These are phyloP conservation scores for Euptelea pleiosperma DNA, from an alignment of 164 flowering plant genomes.

Conservation along the genomic window DNA sequence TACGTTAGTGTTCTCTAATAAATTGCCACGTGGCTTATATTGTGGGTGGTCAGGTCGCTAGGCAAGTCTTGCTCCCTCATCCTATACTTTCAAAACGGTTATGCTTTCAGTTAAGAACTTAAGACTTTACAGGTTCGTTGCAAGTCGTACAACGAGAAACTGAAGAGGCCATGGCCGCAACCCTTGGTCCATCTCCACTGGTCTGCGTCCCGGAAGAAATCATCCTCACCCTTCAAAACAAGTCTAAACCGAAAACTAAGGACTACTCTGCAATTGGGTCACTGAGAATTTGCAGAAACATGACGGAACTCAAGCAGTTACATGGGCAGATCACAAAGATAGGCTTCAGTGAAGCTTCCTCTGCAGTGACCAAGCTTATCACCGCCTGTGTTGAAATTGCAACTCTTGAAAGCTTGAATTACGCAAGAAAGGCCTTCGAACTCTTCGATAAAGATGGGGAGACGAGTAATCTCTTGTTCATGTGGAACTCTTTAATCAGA, in stretches of 20 bases:
- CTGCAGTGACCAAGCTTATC: conserved; percentile 30
- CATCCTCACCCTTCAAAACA: conserved; percentile 1
- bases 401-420: conserved; percentile 37
- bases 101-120: no score
- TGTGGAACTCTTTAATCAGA: conserved; percentile 54
- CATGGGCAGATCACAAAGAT: conserved; percentile 39
- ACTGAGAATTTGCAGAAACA: conserved; percentile 34
- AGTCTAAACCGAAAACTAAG: conserved; percentile 5
- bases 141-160: no score
- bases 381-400: conserved; percentile 33
- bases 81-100: no score
- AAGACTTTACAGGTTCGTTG: no score
- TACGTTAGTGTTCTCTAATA: no score
- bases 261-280: conserved; percentile 17
- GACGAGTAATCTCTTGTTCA: conserved; percentile 19
- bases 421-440: conserved; percentile 40
- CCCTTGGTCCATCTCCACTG: background rate
- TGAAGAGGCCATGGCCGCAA: conserved; percentile 1
- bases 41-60: no score
- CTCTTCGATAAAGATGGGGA: conserved; percentile 19
- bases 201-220: background rate
- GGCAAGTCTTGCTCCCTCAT: no score
- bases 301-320: conserved; percentile 33
- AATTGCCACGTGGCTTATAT: no score
- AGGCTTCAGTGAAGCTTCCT: conserved; percentile 24